Conservation (phyloP, 768 basidiomycete species). For the Myochromella boudieri region DNA sequence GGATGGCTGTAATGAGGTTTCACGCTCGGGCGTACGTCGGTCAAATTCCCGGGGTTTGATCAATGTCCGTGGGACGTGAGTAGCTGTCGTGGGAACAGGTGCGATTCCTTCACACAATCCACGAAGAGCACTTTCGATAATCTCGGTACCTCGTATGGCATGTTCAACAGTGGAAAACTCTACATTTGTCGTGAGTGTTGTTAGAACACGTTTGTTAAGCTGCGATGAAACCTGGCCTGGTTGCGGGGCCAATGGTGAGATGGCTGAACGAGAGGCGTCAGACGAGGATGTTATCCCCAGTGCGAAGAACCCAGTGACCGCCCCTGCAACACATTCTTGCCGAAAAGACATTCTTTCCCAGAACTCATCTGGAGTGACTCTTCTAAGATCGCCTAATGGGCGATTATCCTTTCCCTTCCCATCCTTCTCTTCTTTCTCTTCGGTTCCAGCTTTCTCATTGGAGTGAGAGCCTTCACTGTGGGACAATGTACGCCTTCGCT, state of each 20-base stretch:
- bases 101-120: slow-evolving; percentile 70
- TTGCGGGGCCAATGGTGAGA: slow-evolving; percentile 49
- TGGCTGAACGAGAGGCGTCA: slow-evolving; percentile 21
- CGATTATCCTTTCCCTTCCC: slow-evolving; percentile 31
- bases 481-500: slow-evolving; percentile 46
- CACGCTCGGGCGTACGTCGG: slow-evolving; percentile 43
- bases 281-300: slow-evolving; percentile 38
- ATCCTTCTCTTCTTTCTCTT: slow-evolving; percentile 22
- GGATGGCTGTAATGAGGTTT: slow-evolving; percentile 14
- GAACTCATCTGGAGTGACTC: slow-evolving; percentile 75
- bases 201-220: slow-evolving; percentile 69
- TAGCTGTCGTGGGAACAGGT: slow-evolving; percentile 21
- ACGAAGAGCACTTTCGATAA: slow-evolving; percentile 65
- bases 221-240: slow-evolving; percentile 63
- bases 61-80: slow-evolving; percentile 15
- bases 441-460: slow-evolving; percentile 17
- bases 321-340: slow-evolving; percentile 90
- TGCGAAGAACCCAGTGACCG: slow-evolving; percentile 93
- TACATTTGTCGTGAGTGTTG: slow-evolving; percentile 66
- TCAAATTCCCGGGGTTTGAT: slow-evolving; percentile 21
- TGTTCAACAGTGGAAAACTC: slow-evolving; percentile 74
- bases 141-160: slow-evolving; percentile 67
- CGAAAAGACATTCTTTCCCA: slow-evolving; percentile 98
- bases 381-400: slow-evolving; percentile 53
- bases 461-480: slow-evolving; percentile 22